Evolutionary conservation across 2,329 filamentous ascomycete species (phyloP), one percentile per base, ranked within the genome.

Genomic region (Fusarium begoniae): DNA sequence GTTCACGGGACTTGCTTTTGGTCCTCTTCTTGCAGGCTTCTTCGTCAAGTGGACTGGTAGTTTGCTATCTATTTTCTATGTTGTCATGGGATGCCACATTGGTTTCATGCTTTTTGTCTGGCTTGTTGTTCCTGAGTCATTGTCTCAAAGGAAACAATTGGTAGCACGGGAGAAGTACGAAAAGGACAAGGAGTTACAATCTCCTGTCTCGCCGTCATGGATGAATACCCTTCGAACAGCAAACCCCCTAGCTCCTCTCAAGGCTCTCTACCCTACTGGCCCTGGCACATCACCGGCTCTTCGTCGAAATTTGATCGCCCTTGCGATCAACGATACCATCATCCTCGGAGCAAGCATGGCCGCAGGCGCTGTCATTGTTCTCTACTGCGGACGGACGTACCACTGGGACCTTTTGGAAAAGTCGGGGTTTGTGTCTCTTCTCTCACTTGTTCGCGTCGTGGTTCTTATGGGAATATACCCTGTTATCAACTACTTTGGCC

Each of bases 1-100:
- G 14, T 98, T 98, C 81, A 88, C 89, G 4, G 96, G 96, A n/a
- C 90, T 98, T 51, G 96, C 96, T 0, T 83, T 96, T 38, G 96
- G 96, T 0, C 96, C 96, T 13, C 87, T 97, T 6, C 79, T 97
- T 28, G 92, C 95, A 1, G 95, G 93, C 5, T 92, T 93, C 75
- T 86, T 98, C 48, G 92, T 98, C 77, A 90, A 93, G 77, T 88
- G 87, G 81, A 95, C 93, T 0, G 93, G 93, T 13, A 90, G 89
- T 48, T 86, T 97, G 22, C 81, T 98, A 12, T 89, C 90, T n/a
- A 89, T 97, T 53, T 98, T 99, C 81, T 98, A 97, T 80, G 86
- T 95, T 44, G 91, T 92, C 0, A 82, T 98, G 18, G 90, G 83
- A 7, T 92, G 93, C 67, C 94, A 98, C 79, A 61, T 88, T 5